Evolutionary conservation across 2,329 filamentous ascomycete genomes (phyloP).

Genomic region (Penicillium aurantiogriseum): DNA sequence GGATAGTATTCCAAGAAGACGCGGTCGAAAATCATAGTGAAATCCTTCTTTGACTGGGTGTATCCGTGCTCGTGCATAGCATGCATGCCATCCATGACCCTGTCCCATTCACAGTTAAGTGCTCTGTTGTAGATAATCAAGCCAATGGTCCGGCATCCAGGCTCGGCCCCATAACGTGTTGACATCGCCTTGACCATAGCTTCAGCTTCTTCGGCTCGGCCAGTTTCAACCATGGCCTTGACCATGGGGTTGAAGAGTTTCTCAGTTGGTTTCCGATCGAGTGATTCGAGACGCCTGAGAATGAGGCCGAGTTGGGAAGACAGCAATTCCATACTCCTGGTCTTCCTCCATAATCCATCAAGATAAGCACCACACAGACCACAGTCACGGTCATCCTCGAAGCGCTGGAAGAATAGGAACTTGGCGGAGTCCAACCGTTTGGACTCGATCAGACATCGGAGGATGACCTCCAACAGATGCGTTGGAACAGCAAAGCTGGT

Average conservation of each 20-base stretch:
- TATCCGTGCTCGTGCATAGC: conserved; percentile 38
- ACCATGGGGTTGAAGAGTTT: conserved; percentile 44
- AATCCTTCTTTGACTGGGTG: conserved; percentile 30
- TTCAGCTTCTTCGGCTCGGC: conserved; percentile 36
- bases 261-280: conserved; percentile 35
- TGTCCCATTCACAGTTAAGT: conserved; percentile 41
- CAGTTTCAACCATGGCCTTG: conserved; percentile 41
- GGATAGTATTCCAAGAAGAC: conserved; percentile 45
- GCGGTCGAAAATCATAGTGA: conserved; percentile 38
- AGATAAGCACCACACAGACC: conserved; percentile 40
- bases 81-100: conserved; percentile 38
- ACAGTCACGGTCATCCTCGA: conserved; percentile 35
- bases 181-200: conserved; percentile 38
- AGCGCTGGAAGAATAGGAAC: conserved; percentile 33
- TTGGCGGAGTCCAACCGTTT: conserved; percentile 39
- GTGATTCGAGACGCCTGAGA: conserved; percentile 26
- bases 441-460: conserved; percentile 40
- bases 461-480: conserved; percentile 35
- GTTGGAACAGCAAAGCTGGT: conserved; percentile 30
- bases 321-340: conserved; percentile 36
- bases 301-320: conserved; percentile 36
- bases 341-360: conserved; percentile 41
- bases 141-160: conserved; percentile 37
- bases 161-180: conserved; percentile 28
- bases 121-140: conserved; percentile 40